Base-by-base conservation (phyloP, 768 basidiomycete species). In the Agrocybe chaxingu region DNA sequence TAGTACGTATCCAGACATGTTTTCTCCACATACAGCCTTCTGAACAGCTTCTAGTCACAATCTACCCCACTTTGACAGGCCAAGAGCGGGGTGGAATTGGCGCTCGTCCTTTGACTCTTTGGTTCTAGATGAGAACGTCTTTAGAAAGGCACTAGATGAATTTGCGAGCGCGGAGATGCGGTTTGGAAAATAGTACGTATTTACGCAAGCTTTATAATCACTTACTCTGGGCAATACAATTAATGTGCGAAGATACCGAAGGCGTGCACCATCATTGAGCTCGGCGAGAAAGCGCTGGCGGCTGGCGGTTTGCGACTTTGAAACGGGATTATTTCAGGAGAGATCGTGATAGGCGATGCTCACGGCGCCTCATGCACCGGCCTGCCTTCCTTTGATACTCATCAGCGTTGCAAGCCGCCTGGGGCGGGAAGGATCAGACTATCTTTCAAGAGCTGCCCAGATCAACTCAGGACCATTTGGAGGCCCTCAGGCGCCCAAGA, bases 161-260 rank as follows among this genome's bases (percentile, higher is more conserved):
- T 92, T 80, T 66, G 75, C 84, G 8, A 65, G 68, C 7, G 88
- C 88, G 5, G 84, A 92, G 68, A 87, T 90, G 76, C 81, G 89
- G 31, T 77, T 89, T 42, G 90, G 90, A 36, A 89, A 81, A 69
- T 89, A 76, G 64, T 13, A 39, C n/a, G n/a, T 41, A 46, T n/a
- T 46, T 35, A 38, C 39, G 39, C 16, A 48, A 31, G 30, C n/a
- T 42, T 33, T 52, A 46, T 56, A 48, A 45, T 56, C 18, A 31
- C 18, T 24, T 35, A 42, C 39, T 8, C 24, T 48, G 24, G 24
- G 18, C 32, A 45, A 30, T 32, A 38, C 16, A 32, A 31, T 42
- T 42, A 34, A 42, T 49, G 12, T n/a, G 11, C 11, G 18, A n/a
- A 19, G 33, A 34, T 36, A 32, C 18, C 29, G 8, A 30, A 12